phyloP scores from a whole-genome alignment of 306 rosid species.

The Prinsepia uniflora region DNA sequence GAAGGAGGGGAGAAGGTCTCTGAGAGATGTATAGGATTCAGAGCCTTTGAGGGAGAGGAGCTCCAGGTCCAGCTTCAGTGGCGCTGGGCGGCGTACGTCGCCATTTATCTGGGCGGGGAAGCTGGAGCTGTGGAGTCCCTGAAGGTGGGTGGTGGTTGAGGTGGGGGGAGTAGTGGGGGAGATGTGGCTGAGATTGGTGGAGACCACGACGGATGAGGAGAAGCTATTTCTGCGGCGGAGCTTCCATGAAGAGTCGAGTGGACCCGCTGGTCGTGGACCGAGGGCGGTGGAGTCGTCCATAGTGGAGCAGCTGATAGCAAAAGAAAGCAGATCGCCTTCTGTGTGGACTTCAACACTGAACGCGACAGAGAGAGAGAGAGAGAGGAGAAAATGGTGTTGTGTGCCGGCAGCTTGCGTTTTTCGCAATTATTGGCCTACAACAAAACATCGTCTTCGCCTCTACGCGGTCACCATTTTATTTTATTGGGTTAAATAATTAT shows the following conservation, averaged over 20 bases:
- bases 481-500: too few relatives aligned
- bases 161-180: neutral
- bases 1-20: slow-evolving; percentile 51
- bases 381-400: neutral
- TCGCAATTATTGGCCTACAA: slow-evolving; percentile 1
- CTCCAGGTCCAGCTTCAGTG: slow-evolving; percentile 24
- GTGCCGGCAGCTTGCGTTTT: neutral
- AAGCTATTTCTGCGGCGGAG: slow-evolving; percentile 59
- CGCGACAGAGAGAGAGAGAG: neutral
- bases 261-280: slow-evolving; percentile 7
- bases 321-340: neutral
- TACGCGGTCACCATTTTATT: neutral
- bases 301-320: neutral
- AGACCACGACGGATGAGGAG: slow-evolving; percentile 34
- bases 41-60: slow-evolving; percentile 25
- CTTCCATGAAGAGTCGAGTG: slow-evolving; percentile 2
- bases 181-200: slow-evolving; percentile 25
- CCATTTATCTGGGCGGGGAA: slow-evolving; percentile 22
- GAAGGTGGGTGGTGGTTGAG: slow-evolving; percentile 20
- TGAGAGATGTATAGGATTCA: slow-evolving; percentile 56
- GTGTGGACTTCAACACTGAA: neutral
- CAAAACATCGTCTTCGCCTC: neutral
- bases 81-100: neutral
- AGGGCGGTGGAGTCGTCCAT: slow-evolving; percentile 30
- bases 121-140: slow-evolving; percentile 33